Evolutionary conservation across 2,329 filamentous ascomycete species (phyloP).

Genomic region (Gliomastix tumulicola): DNA sequence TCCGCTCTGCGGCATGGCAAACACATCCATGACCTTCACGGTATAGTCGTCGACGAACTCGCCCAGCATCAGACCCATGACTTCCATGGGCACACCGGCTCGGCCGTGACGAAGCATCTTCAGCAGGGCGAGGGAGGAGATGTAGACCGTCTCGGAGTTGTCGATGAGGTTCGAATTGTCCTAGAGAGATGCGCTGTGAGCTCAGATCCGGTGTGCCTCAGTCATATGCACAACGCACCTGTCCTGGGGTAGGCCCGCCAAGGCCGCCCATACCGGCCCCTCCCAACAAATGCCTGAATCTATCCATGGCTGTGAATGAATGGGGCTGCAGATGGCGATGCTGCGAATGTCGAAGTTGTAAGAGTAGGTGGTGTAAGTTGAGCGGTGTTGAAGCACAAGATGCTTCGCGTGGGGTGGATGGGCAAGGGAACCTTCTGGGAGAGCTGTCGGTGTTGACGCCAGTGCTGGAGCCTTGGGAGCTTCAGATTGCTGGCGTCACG

Average conservation of each 20-base stretch:
- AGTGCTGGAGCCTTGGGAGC: slow-evolving; percentile 20
- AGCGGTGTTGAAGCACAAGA: not conserved
- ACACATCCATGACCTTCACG: slow-evolving; percentile 95
- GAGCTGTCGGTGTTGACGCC: slow-evolving; percentile 19
- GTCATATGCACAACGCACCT: too few species aligned
- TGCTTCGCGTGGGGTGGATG: not conserved
- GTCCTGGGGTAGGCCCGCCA: slow-evolving; percentile 35
- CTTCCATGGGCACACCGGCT: slow-evolving; percentile 98
- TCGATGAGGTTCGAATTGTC: slow-evolving; percentile 91
- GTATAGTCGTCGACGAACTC: slow-evolving; percentile 99
- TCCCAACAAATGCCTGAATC: slow-evolving; percentile 82
- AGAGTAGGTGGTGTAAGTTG: too few species aligned
- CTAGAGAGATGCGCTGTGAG: too few species aligned
- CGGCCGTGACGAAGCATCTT: slow-evolving; percentile 99
- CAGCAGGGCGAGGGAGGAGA: slow-evolving; percentile 90
- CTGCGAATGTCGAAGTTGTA: too few species aligned
- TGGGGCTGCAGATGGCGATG: too few species aligned
- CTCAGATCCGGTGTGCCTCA: too few species aligned
- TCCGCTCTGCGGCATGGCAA: slow-evolving; percentile 98
- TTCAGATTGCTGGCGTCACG: slow-evolving; percentile 9
- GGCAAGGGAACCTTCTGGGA: not conserved
- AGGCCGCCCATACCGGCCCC: slow-evolving; percentile 65
- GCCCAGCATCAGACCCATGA: slow-evolving; percentile 98
- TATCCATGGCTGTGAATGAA: slow-evolving; percentile 75
- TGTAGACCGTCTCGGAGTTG: slow-evolving; percentile 99